Base-by-base conservation (phyloP, 805 yeast genomes). In the Tetrapisispora taiwanensis region DNA sequence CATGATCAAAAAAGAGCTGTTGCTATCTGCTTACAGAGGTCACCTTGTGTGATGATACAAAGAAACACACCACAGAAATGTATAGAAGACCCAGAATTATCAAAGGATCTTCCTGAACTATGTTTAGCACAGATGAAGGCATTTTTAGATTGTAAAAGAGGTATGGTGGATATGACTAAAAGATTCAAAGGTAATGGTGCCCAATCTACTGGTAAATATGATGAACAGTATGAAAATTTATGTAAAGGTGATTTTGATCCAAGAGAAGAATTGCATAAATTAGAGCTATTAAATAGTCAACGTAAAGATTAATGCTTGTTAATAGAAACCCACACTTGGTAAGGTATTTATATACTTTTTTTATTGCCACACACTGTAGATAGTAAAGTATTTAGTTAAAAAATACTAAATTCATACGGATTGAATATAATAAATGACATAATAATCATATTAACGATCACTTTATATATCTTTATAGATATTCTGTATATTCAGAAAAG, bases 171-270 rank as follows among this genome's bases (percentile, higher is more conserved):
- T 55, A 84, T 88, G 87, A 66, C 89, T 3, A 89, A 87, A 61
- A 74, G 98, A 52, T 84, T 90, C 67, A 73, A 87, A 58, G 97
- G 97, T 4, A 90, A 90, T 58, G 98, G 95, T 0, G 88, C 97
- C 0, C 67, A 85, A 36, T 86, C 95, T 12, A 85, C 95, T 7
- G 98, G 98, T 0, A 83, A 82, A 58, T 90, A 84, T 63, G 96
- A 89, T 55, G 90, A 86, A 46, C 85, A 86, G 42, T 84, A 83
- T 51, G 87, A 80, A 33, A 81, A 84, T 48, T 68, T 90, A 46
- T 78, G 87, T 1, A 64, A 71, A 3, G 98, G 98, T 1, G 73
- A 90, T 46, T 88, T 84, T 58, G 81, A 89, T 58, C 79, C 97
- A 1, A 67, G 71, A 39, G 89, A 81, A 48, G 97, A 90, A 64